Base-by-base conservation (phyloP, 2,329 filamentous ascomycete species). In the Colletotrichum eleusines region DNA sequence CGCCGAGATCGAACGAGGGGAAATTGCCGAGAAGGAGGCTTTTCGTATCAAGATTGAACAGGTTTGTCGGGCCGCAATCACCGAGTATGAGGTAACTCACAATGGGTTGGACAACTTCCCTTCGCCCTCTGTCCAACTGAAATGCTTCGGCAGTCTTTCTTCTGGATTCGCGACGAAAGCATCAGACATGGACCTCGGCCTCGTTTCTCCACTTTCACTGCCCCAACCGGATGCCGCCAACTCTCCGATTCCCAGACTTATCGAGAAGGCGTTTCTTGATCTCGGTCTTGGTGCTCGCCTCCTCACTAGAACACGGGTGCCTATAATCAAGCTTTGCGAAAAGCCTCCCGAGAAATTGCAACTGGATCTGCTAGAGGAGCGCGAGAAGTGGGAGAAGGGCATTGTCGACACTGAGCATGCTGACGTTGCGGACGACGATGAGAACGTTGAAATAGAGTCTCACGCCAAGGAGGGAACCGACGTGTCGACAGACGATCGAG, bases 151-250 rank as follows among this genome's bases (percentile, higher is more conserved):
- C 6, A 97, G 94, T 78, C 84, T 97, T 57, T 88, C 89, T 26
- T 95, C 94, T 16, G 94, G 94, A 0, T 97, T 97, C 80, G 95
- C 93, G 4, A 94, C 93, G 14, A 92, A 92, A 75, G 89, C 90
- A n/a, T 95, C 94, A 1, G 94, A 97, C 76, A 94, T 97, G 91
- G 95, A 98, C 79, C 87, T 97, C 38, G 92, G 91, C 11, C 87
- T 97, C 42, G 83, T 96, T 6, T 91, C 92, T 1, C 88, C 88
- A 4, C 81, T 86, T 59, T 91, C 91, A 1, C 77, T 80, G 26
- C 81, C 86, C 54, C 83, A 87, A 62, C 84, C 86, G 3, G 86
- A 89, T 72, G 83, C 84, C 18, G 78, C 85, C 20, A 86, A 86
- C 40, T 91, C 89, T 6, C 84, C 87, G 1, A 90, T 96, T 66